These are phyloP conservation scores for Geoglossum glabrum DNA, from an alignment of 495 filamentous ascomycete species.

Conservation along the genomic window DNA sequence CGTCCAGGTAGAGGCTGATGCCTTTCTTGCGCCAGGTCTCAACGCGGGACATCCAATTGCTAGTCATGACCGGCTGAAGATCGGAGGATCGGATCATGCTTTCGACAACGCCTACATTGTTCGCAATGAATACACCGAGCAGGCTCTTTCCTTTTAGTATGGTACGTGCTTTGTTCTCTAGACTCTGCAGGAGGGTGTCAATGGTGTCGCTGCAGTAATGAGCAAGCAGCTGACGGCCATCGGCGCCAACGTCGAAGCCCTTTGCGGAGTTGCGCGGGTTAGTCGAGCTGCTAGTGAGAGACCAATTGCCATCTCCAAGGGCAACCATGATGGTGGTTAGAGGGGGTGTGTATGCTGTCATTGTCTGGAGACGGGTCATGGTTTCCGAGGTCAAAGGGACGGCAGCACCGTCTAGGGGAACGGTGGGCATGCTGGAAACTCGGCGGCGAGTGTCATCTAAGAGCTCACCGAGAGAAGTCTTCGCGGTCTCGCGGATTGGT, in stretches of 20 bases:
- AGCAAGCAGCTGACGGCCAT: slow-evolving; percentile 70
- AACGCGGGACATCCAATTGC: slow-evolving; percentile 34
- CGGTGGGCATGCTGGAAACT: slow-evolving; percentile 34
- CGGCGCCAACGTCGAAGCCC: slow-evolving; percentile 70
- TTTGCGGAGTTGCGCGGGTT: slow-evolving; percentile 22
- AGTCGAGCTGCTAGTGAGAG: slow-evolving; percentile 15
- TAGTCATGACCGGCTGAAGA: slow-evolving; percentile 48
- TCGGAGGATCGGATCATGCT: slow-evolving; percentile 70
- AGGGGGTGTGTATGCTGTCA: slow-evolving; percentile 74
- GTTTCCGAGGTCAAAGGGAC: slow-evolving; percentile 62
- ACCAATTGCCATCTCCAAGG: slow-evolving; percentile 86
- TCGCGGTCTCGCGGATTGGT: slow-evolving; percentile 80
- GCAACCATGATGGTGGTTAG: slow-evolving; percentile 79
- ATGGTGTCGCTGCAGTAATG: slow-evolving; percentile 76
- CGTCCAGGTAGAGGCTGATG: slow-evolving; percentile 60
- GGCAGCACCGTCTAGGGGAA: slow-evolving; percentile 62
- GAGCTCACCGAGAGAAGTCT: slow-evolving; percentile 62
- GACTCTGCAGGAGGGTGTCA: slow-evolving; percentile 50
- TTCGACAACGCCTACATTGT: slow-evolving; percentile 70
- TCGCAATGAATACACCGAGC: slow-evolving; percentile 78
- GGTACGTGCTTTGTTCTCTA: slow-evolving; percentile 56
- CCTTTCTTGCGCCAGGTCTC: slow-evolving; percentile 78
- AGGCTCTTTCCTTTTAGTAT: slow-evolving; percentile 60
- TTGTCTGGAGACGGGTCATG: slow-evolving; percentile 68
- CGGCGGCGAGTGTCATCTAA: slow-evolving; percentile 69